Evolutionary conservation across 306 rosid genomes (phyloP).

Genomic region (Lathyrus sativus): DNA sequence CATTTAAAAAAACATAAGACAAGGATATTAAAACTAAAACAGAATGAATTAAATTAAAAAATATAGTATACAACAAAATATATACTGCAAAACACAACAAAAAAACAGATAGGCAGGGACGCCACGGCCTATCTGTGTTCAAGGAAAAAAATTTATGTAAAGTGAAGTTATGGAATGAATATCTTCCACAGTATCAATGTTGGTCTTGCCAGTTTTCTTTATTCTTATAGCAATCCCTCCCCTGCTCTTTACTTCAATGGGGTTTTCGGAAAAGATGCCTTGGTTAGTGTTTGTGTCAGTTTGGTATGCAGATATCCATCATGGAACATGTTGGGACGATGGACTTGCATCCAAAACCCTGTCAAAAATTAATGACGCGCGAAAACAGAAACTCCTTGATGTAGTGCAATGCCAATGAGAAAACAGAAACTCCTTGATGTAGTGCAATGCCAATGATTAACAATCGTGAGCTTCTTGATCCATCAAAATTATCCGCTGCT

Average conservation of each 20-base stretch:
- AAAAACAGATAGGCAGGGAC: neutral
- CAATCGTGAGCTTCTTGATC: slow-evolving; percentile 68
- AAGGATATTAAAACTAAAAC: neutral
- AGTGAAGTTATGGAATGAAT: slow-evolving; percentile 38
- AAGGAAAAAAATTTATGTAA: slow-evolving; percentile 27
- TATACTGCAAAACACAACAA: neutral
- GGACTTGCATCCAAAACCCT: slow-evolving; percentile 20
- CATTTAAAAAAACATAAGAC: neutral
- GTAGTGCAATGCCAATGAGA: slow-evolving; percentile 31
- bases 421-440: slow-evolving; percentile 30
- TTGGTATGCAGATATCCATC: slow-evolving; percentile 43
- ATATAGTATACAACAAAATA: neutral
- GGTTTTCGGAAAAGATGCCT: slow-evolving; percentile 42
- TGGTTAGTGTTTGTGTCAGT: slow-evolving; percentile 51
- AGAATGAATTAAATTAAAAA: neutral
- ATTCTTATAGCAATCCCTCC: slow-evolving; percentile 43
- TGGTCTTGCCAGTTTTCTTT: slow-evolving; percentile 42
- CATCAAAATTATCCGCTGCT: slow-evolving; percentile 84
- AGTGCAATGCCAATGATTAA: slow-evolving; percentile 34
- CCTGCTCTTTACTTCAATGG: slow-evolving; percentile 48
- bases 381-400: slow-evolving; percentile 31
- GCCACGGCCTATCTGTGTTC: neutral
- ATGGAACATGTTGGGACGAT: slow-evolving; percentile 40
- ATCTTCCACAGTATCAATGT: slow-evolving; percentile 40
- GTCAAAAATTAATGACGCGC: slow-evolving; percentile 37